Conservation (phyloP, 306 rosid genomes). For the Glycine tomentella region DNA sequence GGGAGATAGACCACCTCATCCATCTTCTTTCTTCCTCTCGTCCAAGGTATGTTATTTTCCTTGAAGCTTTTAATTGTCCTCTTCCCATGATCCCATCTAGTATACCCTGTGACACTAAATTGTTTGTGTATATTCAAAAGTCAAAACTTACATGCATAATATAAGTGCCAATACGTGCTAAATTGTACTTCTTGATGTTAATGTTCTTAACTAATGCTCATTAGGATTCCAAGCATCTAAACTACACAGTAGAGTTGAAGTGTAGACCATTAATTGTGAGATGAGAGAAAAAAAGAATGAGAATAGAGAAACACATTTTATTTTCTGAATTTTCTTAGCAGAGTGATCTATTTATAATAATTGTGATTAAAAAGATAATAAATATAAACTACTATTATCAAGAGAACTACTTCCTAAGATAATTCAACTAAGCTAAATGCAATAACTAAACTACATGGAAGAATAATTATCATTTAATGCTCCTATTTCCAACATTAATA, state of each 20-base stretch:
- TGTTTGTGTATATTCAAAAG: slow-evolving; percentile 19
- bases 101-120: slow-evolving; percentile 1
- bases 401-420: neutral
- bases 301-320: neutral
- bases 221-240: neutral
- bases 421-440: neutral
- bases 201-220: slow-evolving; percentile 10
- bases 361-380: neutral
- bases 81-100: too few species aligned
- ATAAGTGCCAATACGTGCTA: slow-evolving; percentile 31
- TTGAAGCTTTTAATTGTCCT: slow-evolving; percentile 20
- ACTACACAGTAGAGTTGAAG: neutral
- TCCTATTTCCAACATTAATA: neutral
- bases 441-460: neutral
- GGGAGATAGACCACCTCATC: slow-evolving; percentile 73
- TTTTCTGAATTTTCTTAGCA: neutral
- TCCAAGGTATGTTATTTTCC: slow-evolving; percentile 72
- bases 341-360: neutral
- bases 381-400: neutral
- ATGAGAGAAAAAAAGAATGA: neutral
- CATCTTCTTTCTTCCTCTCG: slow-evolving; percentile 78
- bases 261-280: neutral
- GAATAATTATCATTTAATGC: too few species aligned
- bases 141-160: slow-evolving; percentile 11
- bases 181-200: slow-evolving; percentile 21